Percentiles rank a stretch among this genome's conserved stretches.
phyloP scores from a whole-genome alignment of 2,329 filamentous ascomycete species.

The Thelonectria blattea region DNA sequence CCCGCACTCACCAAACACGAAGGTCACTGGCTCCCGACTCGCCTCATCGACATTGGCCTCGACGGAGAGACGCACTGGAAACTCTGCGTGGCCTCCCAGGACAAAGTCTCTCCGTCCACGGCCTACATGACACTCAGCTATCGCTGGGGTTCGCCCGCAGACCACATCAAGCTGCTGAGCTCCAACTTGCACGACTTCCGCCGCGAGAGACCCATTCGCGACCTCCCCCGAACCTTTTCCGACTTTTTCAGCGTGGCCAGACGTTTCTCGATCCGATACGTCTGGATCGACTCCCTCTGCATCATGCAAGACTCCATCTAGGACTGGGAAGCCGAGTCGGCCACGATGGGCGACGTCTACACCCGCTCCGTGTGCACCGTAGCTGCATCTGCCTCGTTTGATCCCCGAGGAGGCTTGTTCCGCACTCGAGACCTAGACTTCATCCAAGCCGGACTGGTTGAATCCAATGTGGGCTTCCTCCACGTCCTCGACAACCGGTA shows the following conservation, averaged over 20 bases:
- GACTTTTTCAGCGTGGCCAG: neutral
- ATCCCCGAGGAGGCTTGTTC: neutral
- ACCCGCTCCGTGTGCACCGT: neutral
- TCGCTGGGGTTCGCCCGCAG: neutral
- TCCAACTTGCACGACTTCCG: neutral
- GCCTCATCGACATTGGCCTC: neutral
- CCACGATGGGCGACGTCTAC: neutral
- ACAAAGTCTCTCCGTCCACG: neutral
- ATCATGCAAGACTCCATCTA: neutral
- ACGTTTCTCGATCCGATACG: neutral
- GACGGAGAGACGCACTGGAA: neutral
- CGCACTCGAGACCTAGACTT: neutral
- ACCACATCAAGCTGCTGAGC: neutral
- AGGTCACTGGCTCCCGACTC: neutral
- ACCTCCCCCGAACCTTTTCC: neutral
- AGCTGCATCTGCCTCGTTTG: neutral
- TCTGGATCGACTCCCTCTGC: slow-evolving; percentile 2
- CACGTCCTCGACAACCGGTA: neutral
- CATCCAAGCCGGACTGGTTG: neutral
- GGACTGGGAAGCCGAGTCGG: slow-evolving; percentile 1
- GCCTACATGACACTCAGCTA: neutral
- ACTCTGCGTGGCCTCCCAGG: neutral
- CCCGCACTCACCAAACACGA: neutral
- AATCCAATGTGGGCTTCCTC: neutral
- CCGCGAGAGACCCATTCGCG: neutral